Base-by-base conservation (phyloP, 129 eudicot species). In the Artemisia tridentata region DNA sequence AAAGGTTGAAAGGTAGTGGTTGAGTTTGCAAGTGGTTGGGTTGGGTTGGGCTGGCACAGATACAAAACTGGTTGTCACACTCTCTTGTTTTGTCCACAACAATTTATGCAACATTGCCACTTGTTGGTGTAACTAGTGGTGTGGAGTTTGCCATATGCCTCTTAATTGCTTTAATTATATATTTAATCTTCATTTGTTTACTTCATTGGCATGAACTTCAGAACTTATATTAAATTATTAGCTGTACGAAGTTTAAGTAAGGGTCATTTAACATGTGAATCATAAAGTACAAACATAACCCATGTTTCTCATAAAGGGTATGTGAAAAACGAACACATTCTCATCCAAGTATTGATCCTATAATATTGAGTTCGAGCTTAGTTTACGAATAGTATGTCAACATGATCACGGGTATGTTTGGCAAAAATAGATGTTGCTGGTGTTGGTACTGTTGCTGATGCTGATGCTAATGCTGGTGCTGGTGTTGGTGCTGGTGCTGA, bases 21-120 rank as follows among this genome's bases (percentile, higher is more conserved):
- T n/a, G 67, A 45, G 49, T 66, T 75, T 75, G 61, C 65, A 75
- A 56, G 65, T 74, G 55, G 72, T 64, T 53, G 50, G 14, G 34
- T 58, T 62, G 67, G 56, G 74, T 75, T 55, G 67, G 56, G 74
- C 67, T 55, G 74, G 18, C 61, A 67, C 56, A 67, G 45, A 75
- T 76, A 59, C 74, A 56, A 46, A 48, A 46, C 67, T 43, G 19
- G 80, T 67, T 75, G 80, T 75, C 68, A 67, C 62, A 75, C 62
- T 47, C 73, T 46, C 57, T 66, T 75, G 73, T 65, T 54, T 52
- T 59, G 61, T 75, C 59, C 73, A 67, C 74, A 75, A 68, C 63
- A 67, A 18, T 68, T 58, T 54, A 45, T 75, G 74, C 74, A 76
- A 76, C 62, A 67, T 76, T 75, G 74, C 74, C 68, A 76, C 62